Percentiles rank a stretch among this genome's conserved stretches.
These are phyloP conservation scores for Neurospora sp. DNA, from an alignment of 495 filamentous ascomycete genomes.

Conservation along the genomic window DNA sequence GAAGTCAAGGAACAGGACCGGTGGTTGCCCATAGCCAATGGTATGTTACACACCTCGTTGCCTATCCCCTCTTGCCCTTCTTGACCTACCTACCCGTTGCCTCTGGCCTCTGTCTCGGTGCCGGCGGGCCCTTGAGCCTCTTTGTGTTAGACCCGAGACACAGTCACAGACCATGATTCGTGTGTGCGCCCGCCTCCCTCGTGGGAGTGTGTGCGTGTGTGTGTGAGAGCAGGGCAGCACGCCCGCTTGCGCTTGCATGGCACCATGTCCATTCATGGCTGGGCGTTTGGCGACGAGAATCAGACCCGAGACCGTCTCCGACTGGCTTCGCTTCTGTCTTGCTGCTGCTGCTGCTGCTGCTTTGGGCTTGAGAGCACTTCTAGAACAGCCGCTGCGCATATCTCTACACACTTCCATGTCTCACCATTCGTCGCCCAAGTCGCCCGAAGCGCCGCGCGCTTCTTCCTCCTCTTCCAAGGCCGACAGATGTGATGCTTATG, in stretches of 20 bases:
- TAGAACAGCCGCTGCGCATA: slow-evolving; percentile 16
- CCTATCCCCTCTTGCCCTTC: not conserved
- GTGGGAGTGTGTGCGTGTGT: not conserved
- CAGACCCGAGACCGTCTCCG: slow-evolving; percentile 18
- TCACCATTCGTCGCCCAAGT: slow-evolving; percentile 41
- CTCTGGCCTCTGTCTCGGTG: slow-evolving; percentile 26
- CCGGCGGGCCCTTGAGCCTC: not conserved
- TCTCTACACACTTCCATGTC: slow-evolving; percentile 34
- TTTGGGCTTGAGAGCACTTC: not conserved
- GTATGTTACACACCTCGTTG: slow-evolving; percentile 55
- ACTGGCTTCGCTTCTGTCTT: slow-evolving; percentile 32
- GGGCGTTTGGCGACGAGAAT: not conserved
- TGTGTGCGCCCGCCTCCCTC: slow-evolving; percentile 17
- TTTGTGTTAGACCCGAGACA: not conserved
- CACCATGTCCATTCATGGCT: slow-evolving; percentile 3
- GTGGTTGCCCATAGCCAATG: slow-evolving; percentile 99
- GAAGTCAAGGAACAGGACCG: slow-evolving; percentile 99
- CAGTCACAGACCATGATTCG: slow-evolving; percentile 26
- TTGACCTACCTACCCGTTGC: slow-evolving; percentile 2
- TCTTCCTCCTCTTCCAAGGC: slow-evolving; percentile 30
- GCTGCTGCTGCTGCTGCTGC: slow-evolving; percentile 34
- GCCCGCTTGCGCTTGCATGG: slow-evolving; percentile 23
- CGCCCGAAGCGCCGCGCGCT: slow-evolving; percentile 32
- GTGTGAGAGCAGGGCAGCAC: not conserved
- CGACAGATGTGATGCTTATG: slow-evolving; percentile 42